Conservation (phyloP, 805 yeast species). For the Ogataea paraovalis region DNA sequence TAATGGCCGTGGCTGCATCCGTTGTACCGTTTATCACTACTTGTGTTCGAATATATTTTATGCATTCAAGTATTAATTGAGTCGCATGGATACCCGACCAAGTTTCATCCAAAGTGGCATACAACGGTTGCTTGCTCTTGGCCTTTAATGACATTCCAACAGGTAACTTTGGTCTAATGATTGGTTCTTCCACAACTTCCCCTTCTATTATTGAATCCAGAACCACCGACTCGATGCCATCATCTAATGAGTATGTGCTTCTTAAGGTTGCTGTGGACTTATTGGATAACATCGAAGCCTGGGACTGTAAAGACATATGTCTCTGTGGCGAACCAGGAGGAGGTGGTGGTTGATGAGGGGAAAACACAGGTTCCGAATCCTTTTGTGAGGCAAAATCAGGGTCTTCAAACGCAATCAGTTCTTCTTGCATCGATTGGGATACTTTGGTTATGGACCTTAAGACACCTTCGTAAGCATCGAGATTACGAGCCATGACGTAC, state of each 20-base stretch:
- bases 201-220: conserved; percentile 13
- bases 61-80: conserved; percentile 35
- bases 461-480: conserved; percentile 34
- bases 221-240: conserved; percentile 7
- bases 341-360: conserved; percentile 2
- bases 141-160: conserved; percentile 59
- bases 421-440: conserved; percentile 21
- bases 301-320: not conserved
- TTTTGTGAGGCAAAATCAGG: not conserved
- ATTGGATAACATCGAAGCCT: conserved; percentile 1
- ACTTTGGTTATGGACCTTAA: conserved; percentile 32
- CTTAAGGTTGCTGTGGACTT: conserved; percentile 10
- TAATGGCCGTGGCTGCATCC: conserved; percentile 33
- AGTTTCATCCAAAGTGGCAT: conserved; percentile 43
- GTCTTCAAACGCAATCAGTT: conserved; percentile 2
- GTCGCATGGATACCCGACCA: conserved; percentile 59
- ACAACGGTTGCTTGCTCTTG: conserved; percentile 47
- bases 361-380: not conserved
- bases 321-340: not conserved
- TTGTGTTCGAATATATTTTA: conserved; percentile 25
- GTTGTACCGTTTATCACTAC: conserved; percentile 32
- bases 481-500: conserved; percentile 44
- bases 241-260: conserved; percentile 11
- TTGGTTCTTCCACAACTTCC: conserved; percentile 30
- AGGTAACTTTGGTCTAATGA: conserved; percentile 48